Evolutionary conservation across 176 grass and related monocot species (phyloP), one percentile per base, ranked within the genome.

Genomic region (Phyllostachys edulis): DNA sequence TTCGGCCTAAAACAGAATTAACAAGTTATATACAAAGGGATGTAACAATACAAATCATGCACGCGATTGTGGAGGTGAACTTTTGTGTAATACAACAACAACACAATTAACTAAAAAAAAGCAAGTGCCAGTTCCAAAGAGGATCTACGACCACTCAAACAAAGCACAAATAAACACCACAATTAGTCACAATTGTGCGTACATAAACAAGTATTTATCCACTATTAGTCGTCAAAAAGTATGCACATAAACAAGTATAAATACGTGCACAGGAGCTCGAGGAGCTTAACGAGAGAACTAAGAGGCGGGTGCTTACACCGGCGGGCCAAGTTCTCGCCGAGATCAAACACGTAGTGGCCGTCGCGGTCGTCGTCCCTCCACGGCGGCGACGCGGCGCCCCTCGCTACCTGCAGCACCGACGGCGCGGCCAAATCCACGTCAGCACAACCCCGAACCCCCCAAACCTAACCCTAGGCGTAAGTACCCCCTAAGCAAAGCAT

Each of bases 271-370:
- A 10, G 44, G 29, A 27, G 69, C 24, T 84, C 47, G 24, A 75
- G 80, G 45, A 85, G 42, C 39, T 45, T 12, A 88, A 46, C 54
- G 39, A 68, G 36, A 86, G 51, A 63, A n/a, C 5, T 11, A 68
- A 49, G 70, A 36, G 36, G 47, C 4, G 15, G 69, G 75, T 27
- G 64, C 92, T 86, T 85, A 98, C 95, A 98, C 87, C 92, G 90
- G n/a, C 89, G 90, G 47, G 90, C 88, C 73, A 98, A 92, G 79
- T 98, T 98, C 79, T 98, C 95, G 76, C 95, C 95, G 37, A 98
- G 92, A 77, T 94, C 89, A 79, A 94, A 97, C 26, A 94, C 88
- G 78, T 93, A 98, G 79, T 98, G 95, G 7, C 95, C 95, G 64
- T 94, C 92, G 20, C 90, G 92, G 69, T 98, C 92, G 34, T 91